Conservation (phyloP, 2,329 filamentous ascomycete genomes). For the Drechslerella stenobrocha region DNA sequence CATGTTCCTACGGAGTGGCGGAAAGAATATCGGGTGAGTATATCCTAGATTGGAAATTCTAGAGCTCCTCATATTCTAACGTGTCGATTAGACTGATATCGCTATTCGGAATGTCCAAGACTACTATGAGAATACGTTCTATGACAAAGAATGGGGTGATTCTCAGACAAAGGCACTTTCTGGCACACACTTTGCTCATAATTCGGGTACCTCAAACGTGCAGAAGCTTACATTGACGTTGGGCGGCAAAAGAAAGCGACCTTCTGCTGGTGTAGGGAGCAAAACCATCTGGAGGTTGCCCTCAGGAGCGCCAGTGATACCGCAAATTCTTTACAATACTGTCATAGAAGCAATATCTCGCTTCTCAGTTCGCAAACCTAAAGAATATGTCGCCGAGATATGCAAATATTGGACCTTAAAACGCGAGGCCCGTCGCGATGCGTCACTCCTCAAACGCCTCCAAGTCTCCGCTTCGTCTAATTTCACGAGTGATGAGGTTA, state of each 20-base stretch:
- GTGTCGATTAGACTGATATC: constrained; percentile 58
- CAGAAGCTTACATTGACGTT: constrained; percentile 62
- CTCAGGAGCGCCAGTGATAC: constrained; percentile 91
- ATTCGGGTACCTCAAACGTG: constrained; percentile 55
- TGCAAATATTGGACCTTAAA: constrained; percentile 99
- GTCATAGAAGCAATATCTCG: constrained; percentile 81
- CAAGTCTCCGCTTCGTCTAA: constrained; percentile 80
- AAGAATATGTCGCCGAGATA: constrained; percentile 87
- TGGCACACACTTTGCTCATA: constrained; percentile 51
- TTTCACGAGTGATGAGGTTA: constrained; percentile 97
- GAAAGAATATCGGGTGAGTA: constrained; percentile 73
- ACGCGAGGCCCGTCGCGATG: constrained; percentile 85
- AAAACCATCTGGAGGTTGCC: constrained; percentile 84
- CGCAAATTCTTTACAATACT: constrained; percentile 80
- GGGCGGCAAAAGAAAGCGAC: constrained; percentile 65
- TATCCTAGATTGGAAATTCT: not conserved
- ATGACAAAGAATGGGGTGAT: constrained; percentile 86
- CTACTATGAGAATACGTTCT: constrained; percentile 88
- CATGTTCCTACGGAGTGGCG: constrained; percentile 89
- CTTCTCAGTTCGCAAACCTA: constrained; percentile 82
- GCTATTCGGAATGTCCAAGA: constrained; percentile 81
- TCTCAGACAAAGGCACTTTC: constrained; percentile 81
- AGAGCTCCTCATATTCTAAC: not conserved
- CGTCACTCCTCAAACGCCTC: constrained; percentile 85
- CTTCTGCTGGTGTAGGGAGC: constrained; percentile 57